phyloP scores from a whole-genome alignment of 176 grass and related monocot species.

The Pharus latifolius region DNA sequence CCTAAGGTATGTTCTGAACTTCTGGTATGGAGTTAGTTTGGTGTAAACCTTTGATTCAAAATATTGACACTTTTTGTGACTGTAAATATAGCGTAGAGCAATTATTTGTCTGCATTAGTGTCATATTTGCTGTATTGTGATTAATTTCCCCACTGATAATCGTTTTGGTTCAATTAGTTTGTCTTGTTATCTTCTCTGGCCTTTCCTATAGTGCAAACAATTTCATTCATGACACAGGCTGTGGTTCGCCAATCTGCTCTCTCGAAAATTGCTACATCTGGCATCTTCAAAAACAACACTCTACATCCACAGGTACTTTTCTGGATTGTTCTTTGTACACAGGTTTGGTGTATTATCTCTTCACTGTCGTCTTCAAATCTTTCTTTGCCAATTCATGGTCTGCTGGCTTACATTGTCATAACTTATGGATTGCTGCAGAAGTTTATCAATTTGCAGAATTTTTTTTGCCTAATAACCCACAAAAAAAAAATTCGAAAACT shows the following conservation, averaged over 20 bases:
- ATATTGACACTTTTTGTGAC: neutral
- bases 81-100: neutral
- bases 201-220: neutral
- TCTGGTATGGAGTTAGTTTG: neutral
- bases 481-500: no score
- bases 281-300: conserved; percentile 31
- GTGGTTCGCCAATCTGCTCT: conserved; percentile 55
- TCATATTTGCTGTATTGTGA: conserved; percentile 1
- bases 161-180: neutral
- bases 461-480: no score
- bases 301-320: conserved; percentile 49
- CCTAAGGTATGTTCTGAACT: conserved; percentile 66
- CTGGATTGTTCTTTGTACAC: neutral
- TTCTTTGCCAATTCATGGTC: neutral
- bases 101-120: neutral
- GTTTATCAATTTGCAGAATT: conserved; percentile 58
- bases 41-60: neutral
- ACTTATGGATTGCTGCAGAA: conserved; percentile 35
- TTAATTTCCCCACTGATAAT: neutral
- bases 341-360: neutral
- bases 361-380: conserved; percentile 3
- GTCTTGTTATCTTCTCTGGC: conserved; percentile 5
- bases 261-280: conserved; percentile 59
- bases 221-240: conserved; percentile 37
- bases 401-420: conserved; percentile 12